Evolutionary conservation across 768 basidiomycete genomes (phyloP).

Genomic region (Pisolithus orientalis): DNA sequence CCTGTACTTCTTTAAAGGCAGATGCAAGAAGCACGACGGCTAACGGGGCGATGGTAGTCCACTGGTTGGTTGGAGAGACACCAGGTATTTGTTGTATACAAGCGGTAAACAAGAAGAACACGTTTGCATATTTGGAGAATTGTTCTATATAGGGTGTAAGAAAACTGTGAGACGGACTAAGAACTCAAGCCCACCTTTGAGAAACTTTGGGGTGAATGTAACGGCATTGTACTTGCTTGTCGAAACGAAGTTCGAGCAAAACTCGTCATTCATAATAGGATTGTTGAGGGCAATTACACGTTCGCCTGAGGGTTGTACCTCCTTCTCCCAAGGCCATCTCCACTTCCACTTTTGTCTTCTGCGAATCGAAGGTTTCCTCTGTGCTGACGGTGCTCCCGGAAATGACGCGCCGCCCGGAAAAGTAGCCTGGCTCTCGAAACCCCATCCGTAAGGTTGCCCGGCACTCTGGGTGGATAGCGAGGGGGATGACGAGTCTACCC

Average conservation of each 20-base stretch:
- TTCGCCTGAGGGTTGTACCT: constrained; percentile 59
- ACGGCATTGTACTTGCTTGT: constrained; percentile 92
- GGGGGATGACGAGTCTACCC: constrained; percentile 43
- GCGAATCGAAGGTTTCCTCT: constrained; percentile 9
- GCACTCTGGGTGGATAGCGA: constrained; percentile 28
- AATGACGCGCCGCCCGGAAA: constrained; percentile 42
- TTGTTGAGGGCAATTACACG: constrained; percentile 83
- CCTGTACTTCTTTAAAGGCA: constrained; percentile 92
- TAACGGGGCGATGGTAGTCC: constrained; percentile 92
- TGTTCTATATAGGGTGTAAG: constrained; percentile 55
- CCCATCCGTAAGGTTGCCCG: constrained; percentile 63
- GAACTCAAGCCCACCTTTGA: constrained; percentile 59
- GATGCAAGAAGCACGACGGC: constrained; percentile 85
- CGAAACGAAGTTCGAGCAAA: constrained; percentile 75
- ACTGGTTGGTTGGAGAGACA: constrained; percentile 92
- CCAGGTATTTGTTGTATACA: constrained; percentile 97
- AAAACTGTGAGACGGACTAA: not conserved
- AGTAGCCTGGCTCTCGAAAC: constrained; percentile 59
- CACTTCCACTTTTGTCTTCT: constrained; percentile 32
- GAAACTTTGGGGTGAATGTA: constrained; percentile 89
- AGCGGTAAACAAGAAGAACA: constrained; percentile 98
- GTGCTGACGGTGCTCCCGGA: constrained; percentile 23
- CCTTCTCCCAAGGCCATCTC: constrained; percentile 85
- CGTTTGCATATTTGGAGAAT: constrained; percentile 97
- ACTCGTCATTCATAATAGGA: constrained; percentile 56